phyloP scores from a whole-genome alignment of 2,329 filamentous ascomycete genomes.

The Pseudogymnoascus verrucosus region DNA sequence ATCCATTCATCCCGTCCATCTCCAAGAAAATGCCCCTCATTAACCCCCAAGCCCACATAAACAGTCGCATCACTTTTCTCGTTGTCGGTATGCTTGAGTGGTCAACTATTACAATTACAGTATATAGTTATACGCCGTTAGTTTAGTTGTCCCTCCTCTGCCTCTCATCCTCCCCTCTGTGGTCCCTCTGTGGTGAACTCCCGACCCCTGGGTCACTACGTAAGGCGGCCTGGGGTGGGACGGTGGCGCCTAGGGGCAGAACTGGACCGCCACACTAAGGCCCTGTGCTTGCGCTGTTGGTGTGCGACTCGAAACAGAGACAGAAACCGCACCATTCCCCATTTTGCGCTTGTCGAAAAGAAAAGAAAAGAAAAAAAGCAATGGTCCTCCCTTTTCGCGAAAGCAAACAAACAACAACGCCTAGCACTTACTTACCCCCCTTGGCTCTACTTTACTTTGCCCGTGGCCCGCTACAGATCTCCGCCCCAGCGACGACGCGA shows the following conservation, averaged over 20 bases:
- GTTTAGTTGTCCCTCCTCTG: background rate
- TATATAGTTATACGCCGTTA: background rate
- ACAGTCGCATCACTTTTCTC: background rate
- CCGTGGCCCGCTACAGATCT: background rate
- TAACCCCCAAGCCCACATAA: background rate
- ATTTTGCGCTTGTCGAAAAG: background rate
- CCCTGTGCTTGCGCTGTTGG: background rate
- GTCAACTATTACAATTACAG: background rate
- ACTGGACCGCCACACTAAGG: slow-evolving; percentile 1
- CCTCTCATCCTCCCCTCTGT: background rate
- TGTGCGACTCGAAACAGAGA: slow-evolving; percentile 2
- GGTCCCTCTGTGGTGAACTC: background rate
- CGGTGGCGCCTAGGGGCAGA: background rate
- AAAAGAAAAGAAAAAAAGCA: background rate
- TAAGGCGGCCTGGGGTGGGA: slow-evolving; percentile 1
- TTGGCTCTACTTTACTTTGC: background rate
- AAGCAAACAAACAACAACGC: background rate
- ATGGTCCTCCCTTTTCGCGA: background rate
- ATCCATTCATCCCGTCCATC: slow-evolving; percentile 4
- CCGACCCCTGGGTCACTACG: slow-evolving; percentile 5
- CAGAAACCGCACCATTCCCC: background rate
- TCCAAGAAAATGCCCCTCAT: background rate
- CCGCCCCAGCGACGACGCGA: background rate
- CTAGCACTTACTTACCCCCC: background rate
- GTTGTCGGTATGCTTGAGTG: background rate